Evolutionary conservation across 805 yeast species (phyloP).

Genomic region (Lipomyces orientalis): DNA sequence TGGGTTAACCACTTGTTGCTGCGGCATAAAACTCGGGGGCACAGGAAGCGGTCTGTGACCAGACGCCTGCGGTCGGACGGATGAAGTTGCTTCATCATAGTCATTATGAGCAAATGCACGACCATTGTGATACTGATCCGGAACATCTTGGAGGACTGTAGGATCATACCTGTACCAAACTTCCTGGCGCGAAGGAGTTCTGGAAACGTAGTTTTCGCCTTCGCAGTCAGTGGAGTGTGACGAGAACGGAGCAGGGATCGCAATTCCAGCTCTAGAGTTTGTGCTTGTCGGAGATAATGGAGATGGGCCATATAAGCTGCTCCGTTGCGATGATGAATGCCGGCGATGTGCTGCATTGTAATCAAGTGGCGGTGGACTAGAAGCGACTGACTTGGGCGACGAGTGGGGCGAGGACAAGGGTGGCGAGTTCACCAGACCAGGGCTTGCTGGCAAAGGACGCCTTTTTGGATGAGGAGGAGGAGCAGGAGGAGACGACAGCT

Average conservation of each 20-base stretch:
- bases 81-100: neutral
- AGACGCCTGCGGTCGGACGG: neutral
- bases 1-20: neutral
- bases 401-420: neutral
- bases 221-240: neutral
- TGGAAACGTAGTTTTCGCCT: constrained; percentile 2
- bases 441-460: constrained; percentile 1
- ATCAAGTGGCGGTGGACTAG: neutral
- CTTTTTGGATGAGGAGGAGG: constrained; percentile 20
- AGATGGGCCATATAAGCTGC: constrained; percentile 3
- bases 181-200: constrained; percentile 9
- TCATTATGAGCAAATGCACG: neutral
- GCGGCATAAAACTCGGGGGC: neutral
- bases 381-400: neutral
- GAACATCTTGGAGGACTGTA: constrained; percentile 16
- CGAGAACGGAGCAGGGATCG: neutral
- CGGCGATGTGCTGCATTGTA: neutral
- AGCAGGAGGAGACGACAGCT: constrained; percentile 10
- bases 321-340: neutral
- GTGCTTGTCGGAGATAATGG: constrained; percentile 19
- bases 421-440: neutral
- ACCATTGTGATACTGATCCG: constrained; percentile 2
- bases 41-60: constrained; percentile 3
- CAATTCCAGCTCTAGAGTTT: constrained; percentile 12
- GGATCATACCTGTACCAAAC: constrained; percentile 15